These are phyloP conservation scores for Taphrina populina DNA, from an alignment of 1,139 yeast genomes.

Conservation along the genomic window DNA sequence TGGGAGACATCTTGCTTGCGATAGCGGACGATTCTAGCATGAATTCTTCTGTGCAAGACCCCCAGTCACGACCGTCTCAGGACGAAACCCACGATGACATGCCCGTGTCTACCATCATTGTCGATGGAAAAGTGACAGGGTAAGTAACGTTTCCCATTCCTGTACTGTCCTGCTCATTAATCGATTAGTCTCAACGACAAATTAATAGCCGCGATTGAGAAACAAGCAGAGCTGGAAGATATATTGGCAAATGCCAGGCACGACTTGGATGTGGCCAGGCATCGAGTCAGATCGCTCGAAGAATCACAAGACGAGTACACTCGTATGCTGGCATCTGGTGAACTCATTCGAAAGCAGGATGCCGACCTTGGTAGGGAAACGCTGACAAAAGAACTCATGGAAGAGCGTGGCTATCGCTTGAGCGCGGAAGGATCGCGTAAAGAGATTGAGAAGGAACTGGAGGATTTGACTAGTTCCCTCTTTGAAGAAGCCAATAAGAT, in stretches of 20 bases:
- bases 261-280: constrained; percentile 37
- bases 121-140: constrained; percentile 7
- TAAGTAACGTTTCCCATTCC: too few relatives aligned
- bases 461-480: constrained; percentile 64
- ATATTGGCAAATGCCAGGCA: constrained; percentile 42
- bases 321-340: constrained; percentile 41
- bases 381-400: constrained; percentile 38
- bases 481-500: constrained; percentile 70
- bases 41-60: too few relatives aligned
- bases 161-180: too few relatives aligned
- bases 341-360: constrained; percentile 40
- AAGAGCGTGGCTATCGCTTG: constrained; percentile 41
- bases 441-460: constrained; percentile 62
- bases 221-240: constrained; percentile 47
- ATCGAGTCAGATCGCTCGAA: constrained; percentile 38
- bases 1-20: too few relatives aligned
- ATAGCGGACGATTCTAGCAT: too few relatives aligned
- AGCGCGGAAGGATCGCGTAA: constrained; percentile 55
- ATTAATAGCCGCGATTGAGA: constrained; percentile 46
- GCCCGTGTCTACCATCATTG: too few relatives aligned
- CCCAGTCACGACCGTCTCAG: too few relatives aligned
- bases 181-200: constrained; percentile 37
- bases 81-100: too few relatives aligned
- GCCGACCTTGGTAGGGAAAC: constrained; percentile 40
- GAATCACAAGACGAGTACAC: constrained; percentile 41